Conservation (phyloP, 176 grass and related monocot species). For the Neostapfia colusana region DNA sequence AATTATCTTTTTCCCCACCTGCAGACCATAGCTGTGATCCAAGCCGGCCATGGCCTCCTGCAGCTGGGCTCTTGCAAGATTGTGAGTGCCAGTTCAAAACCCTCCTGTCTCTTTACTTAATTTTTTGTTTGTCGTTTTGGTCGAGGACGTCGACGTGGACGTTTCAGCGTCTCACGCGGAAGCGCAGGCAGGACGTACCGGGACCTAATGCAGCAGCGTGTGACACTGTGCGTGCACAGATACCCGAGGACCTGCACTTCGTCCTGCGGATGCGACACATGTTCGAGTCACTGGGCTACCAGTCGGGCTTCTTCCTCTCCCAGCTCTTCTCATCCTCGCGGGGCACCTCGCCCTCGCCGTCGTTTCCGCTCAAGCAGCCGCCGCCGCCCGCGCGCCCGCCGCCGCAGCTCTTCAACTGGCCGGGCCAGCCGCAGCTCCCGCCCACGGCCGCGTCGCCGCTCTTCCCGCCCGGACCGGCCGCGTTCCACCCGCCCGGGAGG, state of each 20-base stretch:
- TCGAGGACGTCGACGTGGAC: constrained; percentile 28
- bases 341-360: constrained; percentile 54
- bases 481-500: constrained; percentile 34
- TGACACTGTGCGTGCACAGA: constrained; percentile 47
- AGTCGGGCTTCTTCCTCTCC: constrained; percentile 97
- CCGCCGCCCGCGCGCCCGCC: constrained; percentile 37
- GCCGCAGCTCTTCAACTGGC: constrained; percentile 56
- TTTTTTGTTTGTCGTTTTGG: constrained; percentile 40
- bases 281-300: constrained; percentile 97
- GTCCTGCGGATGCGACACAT: constrained; percentile 97
- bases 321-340: constrained; percentile 83
- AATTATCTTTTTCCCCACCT: background rate
- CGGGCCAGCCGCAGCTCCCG: constrained; percentile 39
- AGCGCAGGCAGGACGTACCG: constrained; percentile 22
- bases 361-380: constrained; percentile 67
- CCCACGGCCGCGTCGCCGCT: constrained; percentile 42
- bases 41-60: constrained; percentile 96
- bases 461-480: constrained; percentile 38
- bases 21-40: constrained; percentile 98
- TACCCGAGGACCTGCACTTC: constrained; percentile 97
- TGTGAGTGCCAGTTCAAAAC: constrained; percentile 57
- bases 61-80: constrained; percentile 97
- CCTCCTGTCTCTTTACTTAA: constrained; percentile 3
- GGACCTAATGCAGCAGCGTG: background rate
- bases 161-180: constrained; percentile 30